These are phyloP conservation scores for Pseudovirgaria hyperparasitica DNA, from an alignment of 2,329 filamentous ascomycete genomes.

Conservation along the genomic window DNA sequence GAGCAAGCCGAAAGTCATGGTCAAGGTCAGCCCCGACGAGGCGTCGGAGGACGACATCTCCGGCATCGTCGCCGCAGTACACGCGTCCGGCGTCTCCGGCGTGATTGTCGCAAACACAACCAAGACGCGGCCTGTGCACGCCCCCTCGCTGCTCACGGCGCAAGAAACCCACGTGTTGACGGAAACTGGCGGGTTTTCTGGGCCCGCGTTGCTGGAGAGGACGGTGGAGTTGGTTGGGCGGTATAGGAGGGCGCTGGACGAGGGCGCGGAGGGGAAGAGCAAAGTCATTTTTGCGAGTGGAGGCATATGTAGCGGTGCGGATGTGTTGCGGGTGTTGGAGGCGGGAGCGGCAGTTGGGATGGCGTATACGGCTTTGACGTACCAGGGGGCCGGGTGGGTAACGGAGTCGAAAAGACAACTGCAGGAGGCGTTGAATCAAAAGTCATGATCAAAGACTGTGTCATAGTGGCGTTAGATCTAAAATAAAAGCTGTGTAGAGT, in stretches of 20 bases:
- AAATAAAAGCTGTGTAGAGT: too few relatives aligned
- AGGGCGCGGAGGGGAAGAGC: slow-evolving; percentile 29
- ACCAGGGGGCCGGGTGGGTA: slow-evolving; percentile 49
- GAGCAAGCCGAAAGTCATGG: slow-evolving; percentile 75
- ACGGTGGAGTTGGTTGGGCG: slow-evolving; percentile 67
- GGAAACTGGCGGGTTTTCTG: slow-evolving; percentile 81
- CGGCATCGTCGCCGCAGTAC: slow-evolving; percentile 59
- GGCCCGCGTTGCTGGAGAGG: slow-evolving; percentile 73
- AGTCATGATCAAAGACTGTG: too few relatives aligned
- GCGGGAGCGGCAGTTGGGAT: slow-evolving; percentile 85
- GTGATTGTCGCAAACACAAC: slow-evolving; percentile 98
- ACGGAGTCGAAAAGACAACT: too few relatives aligned
- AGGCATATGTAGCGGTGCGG: slow-evolving; percentile 76
- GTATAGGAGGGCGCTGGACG: slow-evolving; percentile 49
- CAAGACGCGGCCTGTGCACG: slow-evolving; percentile 59
- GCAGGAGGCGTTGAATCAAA: too few relatives aligned
- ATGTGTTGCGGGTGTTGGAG: slow-evolving; percentile 70
- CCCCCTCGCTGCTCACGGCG: slow-evolving; percentile 53
- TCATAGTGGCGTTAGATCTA: too few relatives aligned
- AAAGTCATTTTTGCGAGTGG: slow-evolving; percentile 92
- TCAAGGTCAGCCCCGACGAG: slow-evolving; percentile 95
- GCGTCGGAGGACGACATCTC: slow-evolving; percentile 72
- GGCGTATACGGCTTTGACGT: slow-evolving; percentile 71
- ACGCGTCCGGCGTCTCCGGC: slow-evolving; percentile 72
- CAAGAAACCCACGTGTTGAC: slow-evolving; percentile 55